These are phyloP conservation scores for Platanthera guangdongensis DNA, from an alignment of 106 monocot species.

Conservation along the genomic window DNA sequence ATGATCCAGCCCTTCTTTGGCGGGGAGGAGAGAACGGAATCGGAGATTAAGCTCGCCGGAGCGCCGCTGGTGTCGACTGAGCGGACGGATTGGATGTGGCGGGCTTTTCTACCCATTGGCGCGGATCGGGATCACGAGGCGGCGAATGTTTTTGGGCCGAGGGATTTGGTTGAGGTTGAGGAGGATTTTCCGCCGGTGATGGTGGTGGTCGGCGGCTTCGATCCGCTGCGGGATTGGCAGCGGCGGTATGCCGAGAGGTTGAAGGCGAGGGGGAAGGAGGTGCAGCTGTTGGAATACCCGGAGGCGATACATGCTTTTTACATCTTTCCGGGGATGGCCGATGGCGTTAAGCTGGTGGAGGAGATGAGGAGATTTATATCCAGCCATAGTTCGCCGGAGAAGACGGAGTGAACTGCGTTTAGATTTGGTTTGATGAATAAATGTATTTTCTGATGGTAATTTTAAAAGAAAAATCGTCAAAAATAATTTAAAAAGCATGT, in stretches of 20 bases:
- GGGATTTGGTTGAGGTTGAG: background rate
- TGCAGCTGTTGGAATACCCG: constrained; percentile 28
- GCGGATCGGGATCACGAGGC: constrained; percentile 33
- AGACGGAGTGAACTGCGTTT: background rate
- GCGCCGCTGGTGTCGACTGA: constrained; percentile 17
- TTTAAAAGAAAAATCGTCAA: too few relatives aligned
- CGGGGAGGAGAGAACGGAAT: constrained; percentile 32
- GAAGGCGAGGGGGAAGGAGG: constrained; percentile 23
- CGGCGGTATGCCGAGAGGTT: constrained; percentile 27
- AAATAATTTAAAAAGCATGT: too few relatives aligned
- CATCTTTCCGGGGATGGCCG: constrained; percentile 24
- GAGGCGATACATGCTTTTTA: constrained; percentile 43
- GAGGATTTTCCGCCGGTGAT: constrained; percentile 19
- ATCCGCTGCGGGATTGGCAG: constrained; percentile 52
- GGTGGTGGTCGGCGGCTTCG: constrained; percentile 38
- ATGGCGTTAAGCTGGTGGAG: constrained; percentile 18
- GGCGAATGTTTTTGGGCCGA: constrained; percentile 14
- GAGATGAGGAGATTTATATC: constrained; percentile 24
- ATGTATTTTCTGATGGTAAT: too few relatives aligned
- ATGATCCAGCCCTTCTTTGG: constrained; percentile 41
- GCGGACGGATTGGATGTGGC: constrained; percentile 30
- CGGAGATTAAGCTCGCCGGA: constrained; percentile 19
- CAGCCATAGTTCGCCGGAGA: background rate
- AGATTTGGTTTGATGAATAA: too few relatives aligned
- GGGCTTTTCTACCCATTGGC: constrained; percentile 27